phyloP scores from a whole-genome alignment of 2,329 filamentous ascomycete genomes.

The Knufia petricola region DNA sequence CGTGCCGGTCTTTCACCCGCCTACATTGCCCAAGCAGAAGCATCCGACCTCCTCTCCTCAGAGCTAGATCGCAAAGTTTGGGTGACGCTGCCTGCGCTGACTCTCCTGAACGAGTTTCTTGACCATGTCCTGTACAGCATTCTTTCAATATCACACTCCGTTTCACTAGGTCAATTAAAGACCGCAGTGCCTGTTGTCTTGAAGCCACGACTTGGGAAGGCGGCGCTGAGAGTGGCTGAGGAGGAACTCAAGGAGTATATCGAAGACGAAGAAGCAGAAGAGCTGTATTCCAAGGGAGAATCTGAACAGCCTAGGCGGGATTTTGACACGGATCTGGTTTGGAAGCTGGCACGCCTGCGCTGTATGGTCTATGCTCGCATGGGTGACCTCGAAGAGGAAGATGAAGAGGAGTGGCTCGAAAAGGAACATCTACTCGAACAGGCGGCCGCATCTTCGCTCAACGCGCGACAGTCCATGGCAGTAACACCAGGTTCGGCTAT shows the following conservation, averaged over 20 bases:
- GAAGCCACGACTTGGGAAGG: slow-evolving; percentile 77
- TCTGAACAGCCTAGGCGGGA: slow-evolving; percentile 44
- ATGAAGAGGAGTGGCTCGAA: slow-evolving; percentile 81
- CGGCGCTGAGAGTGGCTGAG: slow-evolving; percentile 72
- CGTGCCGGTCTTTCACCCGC: slow-evolving; percentile 59
- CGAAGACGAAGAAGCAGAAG: slow-evolving; percentile 61
- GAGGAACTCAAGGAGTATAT: slow-evolving; percentile 83
- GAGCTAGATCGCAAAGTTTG: slow-evolving; percentile 70
- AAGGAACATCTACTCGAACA: slow-evolving; percentile 57
- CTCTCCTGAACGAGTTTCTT: slow-evolving; percentile 80
- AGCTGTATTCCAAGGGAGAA: slow-evolving; percentile 49
- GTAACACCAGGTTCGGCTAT: slow-evolving; percentile 90
- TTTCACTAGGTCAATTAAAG: slow-evolving; percentile 62
- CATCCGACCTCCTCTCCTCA: slow-evolving; percentile 83
- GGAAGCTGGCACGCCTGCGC: slow-evolving; percentile 83
- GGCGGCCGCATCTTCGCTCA: slow-evolving; percentile 37
- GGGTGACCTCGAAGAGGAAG: slow-evolving; percentile 94
- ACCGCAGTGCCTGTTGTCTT: slow-evolving; percentile 78
- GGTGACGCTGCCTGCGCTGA: slow-evolving; percentile 63
- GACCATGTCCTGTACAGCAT: slow-evolving; percentile 90
- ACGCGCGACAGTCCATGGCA: slow-evolving; percentile 40
- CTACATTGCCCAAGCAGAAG: slow-evolving; percentile 80
- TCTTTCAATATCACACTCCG: slow-evolving; percentile 69
- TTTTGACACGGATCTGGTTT: slow-evolving; percentile 87
- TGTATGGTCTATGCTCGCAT: slow-evolving; percentile 98